phyloP scores from a whole-genome alignment of 306 rosid genomes.

The Vicia sativa region DNA sequence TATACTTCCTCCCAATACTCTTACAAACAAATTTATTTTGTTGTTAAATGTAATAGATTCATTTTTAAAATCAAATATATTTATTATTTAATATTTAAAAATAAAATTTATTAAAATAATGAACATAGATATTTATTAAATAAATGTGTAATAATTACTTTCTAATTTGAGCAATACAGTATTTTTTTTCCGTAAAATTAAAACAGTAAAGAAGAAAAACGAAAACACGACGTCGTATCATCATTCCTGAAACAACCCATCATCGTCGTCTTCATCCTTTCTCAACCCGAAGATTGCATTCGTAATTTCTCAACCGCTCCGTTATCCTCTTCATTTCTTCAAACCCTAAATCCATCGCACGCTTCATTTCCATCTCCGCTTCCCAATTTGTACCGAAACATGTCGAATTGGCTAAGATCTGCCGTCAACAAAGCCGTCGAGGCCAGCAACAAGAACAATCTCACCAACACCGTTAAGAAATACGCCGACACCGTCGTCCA shows the following conservation, averaged over 20 bases:
- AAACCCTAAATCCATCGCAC: slow-evolving; percentile 34
- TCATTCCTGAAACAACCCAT: not conserved
- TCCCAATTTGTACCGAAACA: slow-evolving; percentile 24
- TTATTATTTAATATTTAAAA: too few species aligned
- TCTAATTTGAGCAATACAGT: not conserved
- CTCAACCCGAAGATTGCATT: slow-evolving; percentile 25
- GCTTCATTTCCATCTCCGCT: not conserved
- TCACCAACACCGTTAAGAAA: slow-evolving; percentile 92
- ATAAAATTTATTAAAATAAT: too few species aligned
- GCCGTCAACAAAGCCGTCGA: slow-evolving; percentile 96
- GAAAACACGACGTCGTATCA: slow-evolving; percentile 17
- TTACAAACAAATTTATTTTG: too few species aligned
- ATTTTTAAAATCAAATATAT: too few species aligned
- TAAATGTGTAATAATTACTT: too few species aligned
- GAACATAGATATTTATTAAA: too few species aligned
- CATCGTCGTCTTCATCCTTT: slow-evolving; percentile 27
- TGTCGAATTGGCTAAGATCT: slow-evolving; percentile 91
- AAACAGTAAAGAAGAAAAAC: not conserved
- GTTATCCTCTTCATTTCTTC: not conserved
- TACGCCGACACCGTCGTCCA: slow-evolving; percentile 97
- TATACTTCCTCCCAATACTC: too few species aligned
- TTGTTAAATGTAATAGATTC: too few species aligned
- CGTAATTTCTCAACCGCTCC: not conserved
- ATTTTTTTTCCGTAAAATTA: not conserved
- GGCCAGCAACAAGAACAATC: slow-evolving; percentile 88